phyloP scores from a whole-genome alignment of 345 rosid genomes.

The Rhizophora mangle region DNA sequence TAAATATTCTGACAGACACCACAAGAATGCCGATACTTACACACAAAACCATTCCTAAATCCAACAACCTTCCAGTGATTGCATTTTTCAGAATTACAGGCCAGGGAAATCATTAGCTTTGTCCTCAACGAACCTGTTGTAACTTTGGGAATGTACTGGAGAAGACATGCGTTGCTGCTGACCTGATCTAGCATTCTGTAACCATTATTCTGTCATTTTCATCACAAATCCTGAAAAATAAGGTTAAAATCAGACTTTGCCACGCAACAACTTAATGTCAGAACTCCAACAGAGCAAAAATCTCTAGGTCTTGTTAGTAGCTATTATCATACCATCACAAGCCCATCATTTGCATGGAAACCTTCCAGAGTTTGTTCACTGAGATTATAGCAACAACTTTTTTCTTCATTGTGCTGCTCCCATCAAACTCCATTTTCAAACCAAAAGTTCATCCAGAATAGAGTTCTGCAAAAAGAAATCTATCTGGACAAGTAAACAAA shows the following conservation, averaged over 20 bases:
- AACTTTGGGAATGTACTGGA: background rate
- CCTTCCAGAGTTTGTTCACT: background rate
- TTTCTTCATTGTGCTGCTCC: slow-evolving; percentile 10
- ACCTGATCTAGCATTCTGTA: background rate
- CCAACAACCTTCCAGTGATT: background rate
- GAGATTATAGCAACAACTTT: slow-evolving; percentile 9
- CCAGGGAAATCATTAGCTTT: background rate
- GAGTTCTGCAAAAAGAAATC: slow-evolving; percentile 14
- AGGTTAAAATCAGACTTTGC: background rate
- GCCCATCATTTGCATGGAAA: slow-evolving; percentile 3
- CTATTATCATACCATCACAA: slow-evolving; percentile 1
- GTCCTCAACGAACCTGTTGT: slow-evolving; percentile 12
- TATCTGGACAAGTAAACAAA: slow-evolving; percentile 1
- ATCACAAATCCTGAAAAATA: slow-evolving; percentile 7
- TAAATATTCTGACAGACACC: background rate
- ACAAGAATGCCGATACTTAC: slow-evolving; percentile 2
- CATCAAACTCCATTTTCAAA: slow-evolving; percentile 7
- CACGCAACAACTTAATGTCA: background rate
- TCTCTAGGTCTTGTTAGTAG: background rate
- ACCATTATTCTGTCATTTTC: slow-evolving; percentile 4
- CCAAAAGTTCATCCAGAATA: background rate
- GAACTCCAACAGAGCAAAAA: background rate
- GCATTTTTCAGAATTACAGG: background rate
- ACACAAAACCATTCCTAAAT: background rate
- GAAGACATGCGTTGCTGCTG: background rate